Percentiles rank a stretch among this genome's conserved stretches.
Evolutionary conservation across 1,284 basidiomycete species (phyloP).

Genomic region (Uromyces viciae-fabae): DNA sequence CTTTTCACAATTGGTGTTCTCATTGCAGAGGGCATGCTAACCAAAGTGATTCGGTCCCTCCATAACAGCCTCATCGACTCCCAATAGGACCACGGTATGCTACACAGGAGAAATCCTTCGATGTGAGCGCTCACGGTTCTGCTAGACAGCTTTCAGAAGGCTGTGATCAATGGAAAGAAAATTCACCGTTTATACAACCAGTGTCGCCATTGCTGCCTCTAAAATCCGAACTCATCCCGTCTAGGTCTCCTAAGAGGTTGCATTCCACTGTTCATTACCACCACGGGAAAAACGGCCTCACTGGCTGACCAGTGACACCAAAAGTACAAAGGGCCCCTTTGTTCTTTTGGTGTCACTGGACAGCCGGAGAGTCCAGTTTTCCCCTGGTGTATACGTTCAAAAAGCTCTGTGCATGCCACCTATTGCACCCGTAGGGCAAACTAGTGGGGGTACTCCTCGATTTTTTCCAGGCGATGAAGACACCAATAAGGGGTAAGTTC

Average conservation of each 20-base stretch:
- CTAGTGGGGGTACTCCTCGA: slow-evolving; percentile 38
- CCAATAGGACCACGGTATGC: slow-evolving; percentile 39
- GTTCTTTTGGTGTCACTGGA: too few species aligned
- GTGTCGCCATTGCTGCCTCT: not conserved
- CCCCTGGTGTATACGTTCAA: too few species aligned
- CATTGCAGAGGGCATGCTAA: slow-evolving; percentile 4
- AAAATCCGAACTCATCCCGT: too few species aligned
- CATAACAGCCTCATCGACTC: slow-evolving; percentile 20
- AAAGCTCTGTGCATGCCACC: slow-evolving; percentile 40
- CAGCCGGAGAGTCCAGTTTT: too few species aligned
- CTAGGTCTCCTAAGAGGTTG: slow-evolving; percentile 15
- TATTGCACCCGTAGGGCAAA: slow-evolving; percentile 40
- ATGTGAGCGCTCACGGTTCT: not conserved
- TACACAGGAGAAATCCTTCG: not conserved
- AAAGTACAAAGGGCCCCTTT: too few species aligned
- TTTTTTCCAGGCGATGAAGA: slow-evolving; percentile 45
- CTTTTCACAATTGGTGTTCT: slow-evolving; percentile 4
- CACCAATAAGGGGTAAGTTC: slow-evolving; percentile 6
- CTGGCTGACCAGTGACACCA: too few species aligned
- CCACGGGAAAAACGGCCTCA: too few species aligned
- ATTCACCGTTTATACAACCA: slow-evolving; percentile 1
- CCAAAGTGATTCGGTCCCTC: slow-evolving; percentile 9
- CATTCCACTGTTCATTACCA: slow-evolving; percentile 12
- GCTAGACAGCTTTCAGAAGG: slow-evolving; percentile 1
- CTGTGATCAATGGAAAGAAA: not conserved